phyloP scores from a whole-genome alignment of 768 basidiomycete species.

The Trametes cubensis region DNA sequence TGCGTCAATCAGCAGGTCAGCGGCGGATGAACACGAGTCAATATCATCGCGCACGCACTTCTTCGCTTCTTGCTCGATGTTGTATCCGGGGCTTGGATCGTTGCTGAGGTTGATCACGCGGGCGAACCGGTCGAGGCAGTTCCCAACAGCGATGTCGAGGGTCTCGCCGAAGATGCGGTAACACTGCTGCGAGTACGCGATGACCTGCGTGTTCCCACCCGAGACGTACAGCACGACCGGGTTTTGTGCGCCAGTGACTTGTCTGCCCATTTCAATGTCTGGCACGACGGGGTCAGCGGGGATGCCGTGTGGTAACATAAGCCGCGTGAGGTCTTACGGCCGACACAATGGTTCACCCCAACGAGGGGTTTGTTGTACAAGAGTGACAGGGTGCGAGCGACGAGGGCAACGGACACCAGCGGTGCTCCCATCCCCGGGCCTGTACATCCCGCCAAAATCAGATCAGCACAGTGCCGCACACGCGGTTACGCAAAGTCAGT shows the following conservation, averaged over 20 bases:
- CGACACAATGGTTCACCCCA: conserved; percentile 98
- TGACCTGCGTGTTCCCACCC: conserved; percentile 98
- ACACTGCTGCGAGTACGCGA: conserved; percentile 95
- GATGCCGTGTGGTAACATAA: no score
- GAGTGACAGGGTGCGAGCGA: conserved; percentile 88
- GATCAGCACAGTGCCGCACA: no score
- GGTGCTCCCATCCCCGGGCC: conserved; percentile 99
- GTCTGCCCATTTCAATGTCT: conserved; percentile 99
- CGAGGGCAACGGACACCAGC: conserved; percentile 89
- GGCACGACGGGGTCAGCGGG: conserved; percentile 1
- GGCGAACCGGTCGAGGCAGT: conserved; percentile 97
- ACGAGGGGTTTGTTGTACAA: conserved; percentile 90
- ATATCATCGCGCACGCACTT: conserved; percentile 50
- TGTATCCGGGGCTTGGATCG: conserved; percentile 94
- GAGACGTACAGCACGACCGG: conserved; percentile 98
- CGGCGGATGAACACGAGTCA: neutral
- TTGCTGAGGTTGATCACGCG: conserved; percentile 93
- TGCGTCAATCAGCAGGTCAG: conserved; percentile 34
- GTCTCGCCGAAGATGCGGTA: conserved; percentile 99
- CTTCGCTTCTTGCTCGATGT: conserved; percentile 96
- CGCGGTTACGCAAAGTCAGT: neutral
- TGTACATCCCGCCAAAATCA: conserved; percentile 35
- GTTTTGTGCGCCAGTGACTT: conserved; percentile 92
- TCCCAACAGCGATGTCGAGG: conserved; percentile 98
- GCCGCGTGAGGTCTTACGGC: conserved; percentile 64